Evolutionary conservation across 2,329 filamentous ascomycete species (phyloP), one percentile per base, ranked within the genome.

Genomic region (Aspergillus puulaauensis): DNA sequence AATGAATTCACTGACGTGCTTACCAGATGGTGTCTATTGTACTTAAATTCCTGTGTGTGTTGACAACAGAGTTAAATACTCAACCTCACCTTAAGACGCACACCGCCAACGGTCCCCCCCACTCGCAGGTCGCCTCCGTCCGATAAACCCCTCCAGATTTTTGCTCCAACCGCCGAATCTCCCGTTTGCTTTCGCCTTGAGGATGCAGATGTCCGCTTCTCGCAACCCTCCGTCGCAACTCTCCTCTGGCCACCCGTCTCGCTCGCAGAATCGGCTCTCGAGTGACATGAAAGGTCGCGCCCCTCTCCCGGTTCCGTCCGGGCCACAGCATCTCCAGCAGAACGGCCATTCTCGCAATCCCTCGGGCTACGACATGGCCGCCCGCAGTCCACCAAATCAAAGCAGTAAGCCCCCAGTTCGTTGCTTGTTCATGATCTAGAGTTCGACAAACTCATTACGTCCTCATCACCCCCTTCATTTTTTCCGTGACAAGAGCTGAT

Each of bases 321-420:
- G 66, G 41, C 55, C 66, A 23, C 66, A 66, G 49, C 52, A 63
- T 54, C 61, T 67, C 41, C 73, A 73, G 61, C 73, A 73, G 61
- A 77, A 77, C 66, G 75, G 75, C 46, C 75, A 77, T 67, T 67
- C 73, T 61, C 75, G 76, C 67, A 77, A 72, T 63, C 66, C 66
- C 37, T 76, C 74, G 27, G 73, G 68, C 53, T 76, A 77, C 61
- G 77, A 79, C 58, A 75, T 79, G 73, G 74, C 73, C 56, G 68
- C 74, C 58, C 76, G 77, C 67, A 80, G 77, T 60, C 77, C 77
- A 56, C 77, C 77, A 15, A 78, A 77, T 58, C 71, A 74, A 54
- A 74, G 72, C 60, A 76, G 73, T 67, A 78, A 79, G 69, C 70
- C 69, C 21, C 49, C 31, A 41, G 3, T 44, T 7, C 24, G 41